Conservation (phyloP, 2,329 filamentous ascomycete species). For the Colletotrichum sp. region DNA sequence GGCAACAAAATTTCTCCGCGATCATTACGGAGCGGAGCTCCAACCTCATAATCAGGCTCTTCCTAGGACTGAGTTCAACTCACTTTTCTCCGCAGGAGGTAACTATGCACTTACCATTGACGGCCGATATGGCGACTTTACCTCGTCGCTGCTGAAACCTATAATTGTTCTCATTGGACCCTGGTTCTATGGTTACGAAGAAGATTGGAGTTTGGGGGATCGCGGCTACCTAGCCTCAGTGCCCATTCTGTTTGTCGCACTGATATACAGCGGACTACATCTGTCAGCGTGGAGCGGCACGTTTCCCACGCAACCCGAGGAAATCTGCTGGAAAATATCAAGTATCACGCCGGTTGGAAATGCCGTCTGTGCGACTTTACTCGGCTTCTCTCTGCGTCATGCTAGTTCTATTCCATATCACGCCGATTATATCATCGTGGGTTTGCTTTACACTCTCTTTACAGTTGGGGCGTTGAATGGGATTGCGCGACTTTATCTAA, state of each 20-base stretch:
- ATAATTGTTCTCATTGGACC: not conserved
- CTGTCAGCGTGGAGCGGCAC: not conserved
- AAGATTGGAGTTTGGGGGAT: no score
- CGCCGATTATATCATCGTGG: no score
- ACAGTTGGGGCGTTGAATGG: no score
- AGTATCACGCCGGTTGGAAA: accelerated
- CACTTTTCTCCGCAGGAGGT: accelerated
- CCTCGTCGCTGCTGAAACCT: no score
- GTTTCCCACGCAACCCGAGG: not conserved
- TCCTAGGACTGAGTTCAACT: accelerated
- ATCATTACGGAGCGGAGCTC: no score
- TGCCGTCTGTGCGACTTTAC: accelerated
- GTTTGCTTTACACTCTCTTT: no score
- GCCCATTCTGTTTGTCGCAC: accelerated
- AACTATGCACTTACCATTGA: accelerated
- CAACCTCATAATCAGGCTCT: accelerated
- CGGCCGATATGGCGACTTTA: no score
- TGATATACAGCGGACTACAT: not conserved
- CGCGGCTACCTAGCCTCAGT: accelerated
- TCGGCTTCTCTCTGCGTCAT: no score
- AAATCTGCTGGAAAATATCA: not conserved
- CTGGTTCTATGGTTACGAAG: accelerated
- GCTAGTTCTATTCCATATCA: no score
- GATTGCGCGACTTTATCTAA: not conserved
- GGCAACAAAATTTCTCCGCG: not conserved